Evolutionary conservation across 768 basidiomycete species (phyloP), one percentile per base, ranked within the genome.

Genomic region (Rhizopogon salebrosus): DNA sequence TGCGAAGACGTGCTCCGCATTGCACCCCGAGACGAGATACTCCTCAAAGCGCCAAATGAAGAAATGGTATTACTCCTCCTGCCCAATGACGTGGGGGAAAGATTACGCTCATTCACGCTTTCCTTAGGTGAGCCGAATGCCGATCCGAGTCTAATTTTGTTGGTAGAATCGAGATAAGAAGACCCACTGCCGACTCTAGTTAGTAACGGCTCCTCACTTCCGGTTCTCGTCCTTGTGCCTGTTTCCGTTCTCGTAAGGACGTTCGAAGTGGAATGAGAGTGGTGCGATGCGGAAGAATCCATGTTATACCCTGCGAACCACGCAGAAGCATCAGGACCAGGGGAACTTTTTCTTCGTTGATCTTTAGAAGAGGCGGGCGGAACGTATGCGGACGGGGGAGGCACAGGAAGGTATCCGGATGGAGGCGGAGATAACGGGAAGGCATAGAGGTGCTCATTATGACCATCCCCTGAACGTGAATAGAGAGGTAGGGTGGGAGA

Each of bases 11-110:
- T 35, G 35, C 56, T 65, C 10, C 63, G 65, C 14, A 69, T 22
- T 23, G 58, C 65, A 4, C 67, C 67, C 14, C 69, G 65, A 1
- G 67, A 67, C 3, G 66, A 65, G n/a, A 69, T 64, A 13, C 67
- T 67, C 42, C 63, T 40, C 10, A 69, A 49, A 20, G 53, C 48
- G 20, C 67, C 61, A 9, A 67, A 58, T 37, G 58, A 69, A n/a
- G 52, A 66, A 20, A 61, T 55, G 1, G 66, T 60, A 22, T 37
- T 56, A 34, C 66, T 67, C n/a, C 63, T 55, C 5, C 63, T 34
- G 45, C 58, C 65, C 1, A 60, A 57, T 20, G 42, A 45, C 18
- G 27, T 45, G 13, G 42, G 45, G 9, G 45, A 4, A 31, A 45
- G 43, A 29, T 57, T 57, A 16, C 62, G 63, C 23, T 62, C 57